phyloP scores from a whole-genome alignment of 2,329 filamentous ascomycete genomes.

The Colletotrichum sp. region DNA sequence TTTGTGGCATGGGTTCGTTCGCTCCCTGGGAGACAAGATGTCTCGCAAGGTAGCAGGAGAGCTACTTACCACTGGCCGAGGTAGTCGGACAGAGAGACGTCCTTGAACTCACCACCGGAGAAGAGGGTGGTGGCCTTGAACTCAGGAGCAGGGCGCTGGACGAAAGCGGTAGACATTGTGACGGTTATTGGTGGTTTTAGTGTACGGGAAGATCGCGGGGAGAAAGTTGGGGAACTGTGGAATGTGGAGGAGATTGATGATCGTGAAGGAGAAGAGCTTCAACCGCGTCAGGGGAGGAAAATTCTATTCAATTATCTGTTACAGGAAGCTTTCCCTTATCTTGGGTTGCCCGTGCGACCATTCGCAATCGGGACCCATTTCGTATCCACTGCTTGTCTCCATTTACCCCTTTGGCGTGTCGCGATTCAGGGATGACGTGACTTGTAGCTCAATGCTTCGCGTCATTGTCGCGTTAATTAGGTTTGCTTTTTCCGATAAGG shows the following conservation, averaged over 20 bases:
- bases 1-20: neutral
- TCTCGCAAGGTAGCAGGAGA: neutral
- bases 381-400: neutral
- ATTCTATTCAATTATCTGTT: neutral
- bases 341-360: constrained; percentile 1
- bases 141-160: constrained; percentile 53
- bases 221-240: neutral
- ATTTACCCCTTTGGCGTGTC: neutral
- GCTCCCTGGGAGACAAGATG: neutral
- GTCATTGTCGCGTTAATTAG: neutral
- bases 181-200: neutral
- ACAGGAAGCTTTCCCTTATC: neutral
- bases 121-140: constrained; percentile 57
- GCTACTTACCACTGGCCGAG: constrained; percentile 50
- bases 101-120: constrained; percentile 52
- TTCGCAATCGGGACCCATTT: neutral
- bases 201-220: neutral
- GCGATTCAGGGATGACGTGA: neutral
- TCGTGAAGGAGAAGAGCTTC: neutral
- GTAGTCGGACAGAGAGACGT: constrained; percentile 49
- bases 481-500: neutral
- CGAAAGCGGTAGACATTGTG: constrained; percentile 50
- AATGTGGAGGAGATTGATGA: neutral
- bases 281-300: neutral
- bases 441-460: neutral